phyloP scores from a whole-genome alignment of 2,329 filamentous ascomycete genomes.

The Cryphonectria carpinicola region DNA sequence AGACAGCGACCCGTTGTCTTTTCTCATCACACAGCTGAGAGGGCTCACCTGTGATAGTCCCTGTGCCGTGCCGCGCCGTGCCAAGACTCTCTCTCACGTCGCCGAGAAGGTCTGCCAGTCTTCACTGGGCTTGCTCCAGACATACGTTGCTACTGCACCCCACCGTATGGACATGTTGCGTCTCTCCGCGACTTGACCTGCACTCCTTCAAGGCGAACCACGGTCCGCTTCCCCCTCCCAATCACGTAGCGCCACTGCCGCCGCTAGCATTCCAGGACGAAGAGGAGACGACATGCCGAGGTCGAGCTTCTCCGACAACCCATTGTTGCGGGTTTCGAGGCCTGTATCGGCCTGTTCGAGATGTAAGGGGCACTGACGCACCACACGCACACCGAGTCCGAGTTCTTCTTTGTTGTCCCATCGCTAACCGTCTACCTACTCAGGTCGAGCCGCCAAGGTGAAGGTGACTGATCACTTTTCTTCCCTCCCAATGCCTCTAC shows the following conservation, averaged over 20 bases:
- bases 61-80: constrained; percentile 5
- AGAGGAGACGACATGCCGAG: constrained; percentile 40
- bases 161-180: not conserved
- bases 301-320: constrained; percentile 51
- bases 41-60: not conserved
- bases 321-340: constrained; percentile 72
- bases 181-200: not conserved
- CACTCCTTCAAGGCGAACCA: constrained; percentile 5
- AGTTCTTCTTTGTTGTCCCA: constrained; percentile 9
- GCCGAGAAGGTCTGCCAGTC: not conserved
- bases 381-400: not conserved
- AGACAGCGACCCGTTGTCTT: not conserved
- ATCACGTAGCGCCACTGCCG: constrained; percentile 4
- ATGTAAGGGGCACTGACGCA: constrained; percentile 52
- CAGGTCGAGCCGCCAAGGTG: constrained; percentile 86
- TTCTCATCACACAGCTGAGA: not conserved
- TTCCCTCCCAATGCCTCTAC: not conserved
- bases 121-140: not conserved
- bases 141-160: not conserved
- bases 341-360: constrained; percentile 80
- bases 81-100: not conserved
- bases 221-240: not conserved
- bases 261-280: not conserved
- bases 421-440: constrained; percentile 27
- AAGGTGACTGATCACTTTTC: constrained; percentile 58